Evolutionary conservation across 2,329 filamentous ascomycete species (phyloP).

Genomic region (Verticillium zaregamsianum): DNA sequence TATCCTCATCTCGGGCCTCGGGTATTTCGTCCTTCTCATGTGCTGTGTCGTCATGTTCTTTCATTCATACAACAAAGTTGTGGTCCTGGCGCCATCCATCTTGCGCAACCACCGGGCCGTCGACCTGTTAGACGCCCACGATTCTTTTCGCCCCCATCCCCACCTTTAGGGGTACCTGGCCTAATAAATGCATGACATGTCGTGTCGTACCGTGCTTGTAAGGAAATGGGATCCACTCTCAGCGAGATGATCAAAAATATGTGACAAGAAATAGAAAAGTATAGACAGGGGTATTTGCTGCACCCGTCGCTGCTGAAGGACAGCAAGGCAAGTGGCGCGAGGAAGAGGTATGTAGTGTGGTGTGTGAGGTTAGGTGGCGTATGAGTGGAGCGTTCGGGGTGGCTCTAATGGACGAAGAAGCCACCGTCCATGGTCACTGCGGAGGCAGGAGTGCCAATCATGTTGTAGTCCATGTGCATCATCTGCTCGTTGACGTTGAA

Average conservation of each 20-base stretch:
- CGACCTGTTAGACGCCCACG: not conserved
- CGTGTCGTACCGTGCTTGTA: not conserved
- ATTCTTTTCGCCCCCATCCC: slow-evolving; percentile 3
- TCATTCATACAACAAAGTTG: not conserved
- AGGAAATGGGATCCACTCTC: not conserved
- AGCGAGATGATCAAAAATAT: not conserved
- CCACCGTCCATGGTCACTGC: slow-evolving; percentile 31
- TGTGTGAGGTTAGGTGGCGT: not conserved
- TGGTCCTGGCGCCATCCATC: not conserved
- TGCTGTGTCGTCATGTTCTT: slow-evolving; percentile 6
- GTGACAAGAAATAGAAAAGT: not conserved
- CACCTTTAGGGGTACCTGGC: not conserved
- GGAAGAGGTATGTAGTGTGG: not conserved
- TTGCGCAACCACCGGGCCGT: not conserved
- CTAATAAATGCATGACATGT: not conserved
- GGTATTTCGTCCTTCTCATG: slow-evolving; percentile 1
- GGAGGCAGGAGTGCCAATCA: slow-evolving; percentile 27
- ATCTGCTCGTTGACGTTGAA: slow-evolving; percentile 27
- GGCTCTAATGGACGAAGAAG: slow-evolving; percentile 37
- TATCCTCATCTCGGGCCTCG: slow-evolving; percentile 8
- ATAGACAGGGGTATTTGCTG: slow-evolving; percentile 1
- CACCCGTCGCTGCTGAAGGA: not conserved
- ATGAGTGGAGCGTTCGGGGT: not conserved
- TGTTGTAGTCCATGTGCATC: slow-evolving; percentile 31
- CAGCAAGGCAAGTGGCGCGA: not conserved